Percentiles rank a stretch among this genome's conserved stretches.
phyloP scores from a whole-genome alignment of 78 protist genomes.

The Chrysochromulina tobinii region DNA sequence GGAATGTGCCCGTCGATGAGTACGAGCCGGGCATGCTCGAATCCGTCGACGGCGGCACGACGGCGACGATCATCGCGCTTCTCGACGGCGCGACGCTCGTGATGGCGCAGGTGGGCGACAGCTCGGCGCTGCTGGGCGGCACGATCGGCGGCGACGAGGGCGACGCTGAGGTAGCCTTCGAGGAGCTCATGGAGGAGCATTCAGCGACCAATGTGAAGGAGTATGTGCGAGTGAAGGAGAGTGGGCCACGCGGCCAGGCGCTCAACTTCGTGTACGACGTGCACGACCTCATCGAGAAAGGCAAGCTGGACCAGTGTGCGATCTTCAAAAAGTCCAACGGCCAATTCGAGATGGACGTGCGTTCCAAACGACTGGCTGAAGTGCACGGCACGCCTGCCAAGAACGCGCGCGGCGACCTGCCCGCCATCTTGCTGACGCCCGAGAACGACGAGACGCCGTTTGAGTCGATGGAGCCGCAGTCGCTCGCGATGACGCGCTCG shows the following conservation, averaged over 20 bases:
- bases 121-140: background rate
- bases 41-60: conserved; percentile 24
- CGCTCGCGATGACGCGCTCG: conserved; percentile 17
- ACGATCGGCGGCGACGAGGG: background rate
- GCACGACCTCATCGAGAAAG: background rate
- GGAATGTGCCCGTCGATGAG: background rate
- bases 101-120: conserved; percentile 19
- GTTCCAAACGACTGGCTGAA: too few relatives aligned
- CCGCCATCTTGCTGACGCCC: background rate
- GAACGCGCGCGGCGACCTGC: conserved; percentile 10
- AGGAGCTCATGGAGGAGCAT: background rate
- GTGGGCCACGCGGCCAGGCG: background rate
- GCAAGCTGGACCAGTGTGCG: background rate
- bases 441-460: too few relatives aligned
- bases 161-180: background rate
- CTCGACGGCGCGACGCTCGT: background rate
- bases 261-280: conserved; percentile 13
- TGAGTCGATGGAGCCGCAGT: background rate
- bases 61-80: conserved; percentile 1
- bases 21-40: background rate
- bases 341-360: too few relatives aligned
- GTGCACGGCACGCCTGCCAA: background rate
- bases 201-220: background rate
- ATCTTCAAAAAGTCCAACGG: background rate
- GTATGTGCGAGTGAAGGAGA: background rate